A percentile compares a stretch with the other conserved stretches of the same genome.
These are phyloP conservation scores for Solanum pinnatisectum DNA, from an alignment of 257 asterid genomes.

Conservation along the genomic window DNA sequence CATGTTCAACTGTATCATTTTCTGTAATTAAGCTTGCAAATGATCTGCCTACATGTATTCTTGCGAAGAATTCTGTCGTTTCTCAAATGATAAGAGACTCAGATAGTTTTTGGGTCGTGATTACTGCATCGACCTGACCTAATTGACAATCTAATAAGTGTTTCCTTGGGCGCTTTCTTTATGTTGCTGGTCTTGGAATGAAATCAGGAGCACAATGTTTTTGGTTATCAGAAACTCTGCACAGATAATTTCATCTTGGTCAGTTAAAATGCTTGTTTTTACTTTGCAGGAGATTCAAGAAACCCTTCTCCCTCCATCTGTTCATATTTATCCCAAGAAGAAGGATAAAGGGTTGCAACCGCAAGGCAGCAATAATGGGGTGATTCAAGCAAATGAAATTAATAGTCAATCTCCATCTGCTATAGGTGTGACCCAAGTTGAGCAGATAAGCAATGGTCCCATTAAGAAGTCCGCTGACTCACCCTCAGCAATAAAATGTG, in stretches of 20 bases:
- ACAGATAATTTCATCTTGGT: neutral
- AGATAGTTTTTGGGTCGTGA: neutral
- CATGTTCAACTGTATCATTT: neutral
- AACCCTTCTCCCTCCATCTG: slow-evolving; percentile 72
- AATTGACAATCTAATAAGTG: neutral
- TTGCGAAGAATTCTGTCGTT: neutral
- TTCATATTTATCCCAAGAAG: slow-evolving; percentile 55
- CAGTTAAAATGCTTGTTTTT: neutral
- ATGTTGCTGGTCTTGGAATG: neutral
- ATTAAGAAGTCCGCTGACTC: slow-evolving; percentile 12
- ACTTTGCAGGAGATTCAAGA: slow-evolving; percentile 81
- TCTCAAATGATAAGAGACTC: neutral
- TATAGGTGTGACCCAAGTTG: slow-evolving; percentile 4
- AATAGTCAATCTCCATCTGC: slow-evolving; percentile 10
- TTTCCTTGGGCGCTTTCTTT: neutral
- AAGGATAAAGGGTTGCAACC: slow-evolving; percentile 22
- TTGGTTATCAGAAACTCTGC: neutral
- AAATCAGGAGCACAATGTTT: neutral
- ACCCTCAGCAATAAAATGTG: slow-evolving; percentile 15
- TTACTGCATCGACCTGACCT: neutral
- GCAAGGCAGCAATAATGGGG: slow-evolving; percentile 25
- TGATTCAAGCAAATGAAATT: slow-evolving; percentile 5
- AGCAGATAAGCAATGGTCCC: slow-evolving; percentile 22
- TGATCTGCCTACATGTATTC: neutral
- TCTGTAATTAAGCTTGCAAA: neutral